These are phyloP conservation scores for Globisporangium cystogenes DNA, from an alignment of 352 stramenopile genomes.

Conservation along the genomic window DNA sequence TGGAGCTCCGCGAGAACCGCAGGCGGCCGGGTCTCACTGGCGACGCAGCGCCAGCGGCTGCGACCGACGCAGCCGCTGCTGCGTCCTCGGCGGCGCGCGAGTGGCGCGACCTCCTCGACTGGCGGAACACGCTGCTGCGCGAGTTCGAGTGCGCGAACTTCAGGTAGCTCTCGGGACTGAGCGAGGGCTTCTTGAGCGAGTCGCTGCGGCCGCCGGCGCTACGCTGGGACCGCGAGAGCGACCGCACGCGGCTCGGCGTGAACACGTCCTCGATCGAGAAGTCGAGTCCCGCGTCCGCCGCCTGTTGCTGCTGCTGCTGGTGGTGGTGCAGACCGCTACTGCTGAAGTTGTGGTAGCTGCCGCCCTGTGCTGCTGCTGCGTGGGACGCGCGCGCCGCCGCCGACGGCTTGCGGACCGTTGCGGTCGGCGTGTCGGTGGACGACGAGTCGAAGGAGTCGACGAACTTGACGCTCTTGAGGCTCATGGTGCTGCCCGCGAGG, in stretches of 20 bases:
- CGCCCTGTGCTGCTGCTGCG: background rate
- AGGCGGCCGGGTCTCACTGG: background rate
- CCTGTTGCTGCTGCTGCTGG: background rate
- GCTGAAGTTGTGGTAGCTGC: background rate
- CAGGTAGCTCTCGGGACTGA: constrained; percentile 10
- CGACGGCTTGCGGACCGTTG: constrained; percentile 3
- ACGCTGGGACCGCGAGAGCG: constrained; percentile 4
- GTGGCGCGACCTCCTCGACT: constrained; percentile 1
- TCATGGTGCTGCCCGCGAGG: constrained; percentile 8
- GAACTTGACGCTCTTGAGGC: constrained; percentile 12
- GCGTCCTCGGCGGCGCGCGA: background rate
- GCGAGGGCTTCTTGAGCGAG: background rate
- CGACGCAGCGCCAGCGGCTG: background rate
- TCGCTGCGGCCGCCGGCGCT: constrained; percentile 1
- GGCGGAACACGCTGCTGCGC: constrained; percentile 1
- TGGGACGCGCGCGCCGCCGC: background rate
- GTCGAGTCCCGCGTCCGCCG: constrained; percentile 1
- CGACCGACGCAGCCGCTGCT: background rate
- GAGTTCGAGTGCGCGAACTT: constrained; percentile 4
- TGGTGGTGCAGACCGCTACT: background rate
- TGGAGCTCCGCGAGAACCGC: constrained; percentile 6
- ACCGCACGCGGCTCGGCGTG: constrained; percentile 14
- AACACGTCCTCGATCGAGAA: constrained; percentile 8
- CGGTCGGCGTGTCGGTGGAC: constrained; percentile 1
- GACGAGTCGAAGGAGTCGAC: constrained; percentile 11